Evolutionary conservation across 2,329 filamentous ascomycete species (phyloP), one percentile per base, ranked within the genome.

Genomic region (Diaporthe vaccinii): DNA sequence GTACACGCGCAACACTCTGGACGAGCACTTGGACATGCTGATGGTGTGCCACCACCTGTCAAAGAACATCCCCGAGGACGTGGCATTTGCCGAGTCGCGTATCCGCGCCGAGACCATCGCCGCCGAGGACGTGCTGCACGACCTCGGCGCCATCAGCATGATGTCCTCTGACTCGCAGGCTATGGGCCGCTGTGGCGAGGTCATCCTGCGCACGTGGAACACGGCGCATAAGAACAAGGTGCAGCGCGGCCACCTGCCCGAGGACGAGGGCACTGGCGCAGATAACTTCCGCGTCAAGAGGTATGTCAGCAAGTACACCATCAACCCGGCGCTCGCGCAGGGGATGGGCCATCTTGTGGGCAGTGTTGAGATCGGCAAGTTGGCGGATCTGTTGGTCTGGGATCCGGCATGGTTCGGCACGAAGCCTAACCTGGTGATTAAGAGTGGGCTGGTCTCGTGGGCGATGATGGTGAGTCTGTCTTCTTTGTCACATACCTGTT

Each of bases 1-100:
- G 0, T 98, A 92, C 84, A 98, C 96, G 2, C 88, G 89, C 78
- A 98, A 98, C 86, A 98, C 96, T 0, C 90, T 98, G 0, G 96
- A 98, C 81, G 96, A 98, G 84, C 96, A 98, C 85, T 90, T 98
- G 20, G 96, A 98, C 86, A 98, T 98, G 96, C 87, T 98, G 62
- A 98, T 98, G 96, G 95, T 98, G 51, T 98, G 96, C 87, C 96
- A 98, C 84, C 96, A 98, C 82, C 87, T 98, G 14, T 95, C 93
- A 71, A 95, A 94, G 84, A 93, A 98, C 84, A 98, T 98, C 76
- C 95, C 96, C 75, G 96, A 98, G 85, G 96, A 98, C 82, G 93
- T 98, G 20, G 95, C 96, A 1, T 98, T 98, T 81, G 96, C 96
- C 65, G 96, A 98, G 86, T 95, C 92, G 49, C 94, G 96, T 53